Evolutionary conservation across 257 asterid genomes (phyloP), one percentile per base, ranked within the genome.

Genomic region (Vinca minor): DNA sequence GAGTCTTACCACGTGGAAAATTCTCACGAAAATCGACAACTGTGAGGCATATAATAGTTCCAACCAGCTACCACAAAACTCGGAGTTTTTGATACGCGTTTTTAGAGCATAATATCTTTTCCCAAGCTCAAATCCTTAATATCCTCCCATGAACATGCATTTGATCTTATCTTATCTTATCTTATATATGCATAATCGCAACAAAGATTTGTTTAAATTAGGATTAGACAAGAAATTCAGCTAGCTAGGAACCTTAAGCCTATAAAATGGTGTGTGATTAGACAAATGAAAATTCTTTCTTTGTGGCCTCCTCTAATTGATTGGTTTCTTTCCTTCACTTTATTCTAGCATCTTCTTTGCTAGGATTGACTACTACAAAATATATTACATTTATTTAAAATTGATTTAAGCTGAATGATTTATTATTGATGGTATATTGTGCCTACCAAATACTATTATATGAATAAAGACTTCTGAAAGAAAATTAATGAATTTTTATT

Each of bases 191-290:
- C 15, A 26, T 23, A 35, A 25, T 23, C 34, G 26, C 53, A 18
- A 25, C 0, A 41, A 25, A 23, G 48, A 39, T 62, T n/a, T 13
- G 13, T 18, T 4, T 29, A 29, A 35, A 45, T 18, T 42, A 28
- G 44, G n/a, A 29, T 29, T 44, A 9, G 44, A 45, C 42, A 55
- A n/a, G n/a, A n/a, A n/a, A n/a, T n/a, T n/a, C n/a, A n/a, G n/a
- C n/a, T n/a, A n/a, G n/a, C n/a, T n/a, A n/a, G 61, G 61, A 55
- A 55, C 41, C 60, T 41, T 55, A 55, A 26, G 13, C 32, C 8
- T 11, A 31, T n/a, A 15, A 31, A 41, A 54, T 26, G 13, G 39
- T 29, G 61, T 28, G 42, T 34, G 59, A 64, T 63, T 63, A 48
- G 68, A 48, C 60, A 48, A 49, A 32, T 20, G 10, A 17, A 21